Evolutionary conservation across 345 rosid species (phyloP), one percentile per base, ranked within the genome.

Genomic region (Camelina sativa): DNA sequence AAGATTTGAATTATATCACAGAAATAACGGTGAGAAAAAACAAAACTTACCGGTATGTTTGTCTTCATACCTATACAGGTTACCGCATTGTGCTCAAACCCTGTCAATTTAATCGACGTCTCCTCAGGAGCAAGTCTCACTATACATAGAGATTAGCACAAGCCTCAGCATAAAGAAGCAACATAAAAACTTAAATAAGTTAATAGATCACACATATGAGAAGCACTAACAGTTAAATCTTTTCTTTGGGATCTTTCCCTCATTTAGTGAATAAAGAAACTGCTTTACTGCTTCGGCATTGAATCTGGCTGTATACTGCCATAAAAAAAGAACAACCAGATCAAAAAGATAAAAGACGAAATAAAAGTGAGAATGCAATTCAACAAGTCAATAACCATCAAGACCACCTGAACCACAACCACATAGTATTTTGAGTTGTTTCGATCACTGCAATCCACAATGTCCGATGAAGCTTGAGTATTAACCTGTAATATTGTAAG

Each of bases 101-200:
- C 96, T 56, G 92, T 88, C 86, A 89, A 59, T 81, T 77, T 70
- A 25, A 46, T 71, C 43, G 97, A 88, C 8, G 80, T 85, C 82
- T 92, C 97, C 86, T 90, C 97, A 5, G 97, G 89, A 67, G 96
- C 89, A 81, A 89, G 97, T 84, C 99, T 92, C 89, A 92, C 97
- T 92, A 25, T 25, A 85, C 81, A 92, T 9, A 56, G 64, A 53
- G 30, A 72, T 60, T 51, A 47, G 22, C 12, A 35, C 11, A 69
- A 65, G 47, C 2, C 41, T 65, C 19, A 66, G 16, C 8, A 62
- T 44, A 54, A 8, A 22, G 7, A 57, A 74, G 55, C 44, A 70
- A 60, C 37, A 43, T 7, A 57, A 11, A 25, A 40, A 19, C 19
- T 54, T 40, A 9, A 72, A 9, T 16, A 58, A 4, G 2, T 43